Percentiles rank a stretch among this genome's conserved stretches.
phyloP scores from a whole-genome alignment of 495 filamentous ascomycete species.

The Poronia punctata region DNA sequence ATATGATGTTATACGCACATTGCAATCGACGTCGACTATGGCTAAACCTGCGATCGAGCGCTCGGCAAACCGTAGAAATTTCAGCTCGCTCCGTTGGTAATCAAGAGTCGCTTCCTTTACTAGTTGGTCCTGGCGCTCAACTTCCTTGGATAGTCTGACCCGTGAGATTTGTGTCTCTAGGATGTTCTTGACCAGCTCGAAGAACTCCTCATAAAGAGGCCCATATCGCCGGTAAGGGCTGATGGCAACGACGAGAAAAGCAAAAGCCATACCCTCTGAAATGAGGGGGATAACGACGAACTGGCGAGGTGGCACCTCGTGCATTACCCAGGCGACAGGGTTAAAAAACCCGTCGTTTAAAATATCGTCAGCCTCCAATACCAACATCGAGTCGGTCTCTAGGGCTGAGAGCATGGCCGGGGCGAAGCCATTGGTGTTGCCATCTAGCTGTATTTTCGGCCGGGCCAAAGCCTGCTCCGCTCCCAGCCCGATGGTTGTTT shows the following conservation, averaged over 20 bases:
- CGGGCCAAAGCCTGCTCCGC: slow-evolving; percentile 45
- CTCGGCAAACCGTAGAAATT: slow-evolving; percentile 17
- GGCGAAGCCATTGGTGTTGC: slow-evolving; percentile 48
- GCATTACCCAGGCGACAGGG: too few species aligned
- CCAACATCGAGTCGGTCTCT: slow-evolving; percentile 17
- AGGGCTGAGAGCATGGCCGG: slow-evolving; percentile 51
- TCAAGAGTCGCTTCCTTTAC: slow-evolving; percentile 14
- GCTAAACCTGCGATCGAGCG: slow-evolving; percentile 17
- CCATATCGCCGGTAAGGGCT: slow-evolving; percentile 38
- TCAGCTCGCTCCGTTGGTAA: slow-evolving; percentile 15
- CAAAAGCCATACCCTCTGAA: slow-evolving; percentile 28
- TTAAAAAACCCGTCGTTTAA: slow-evolving; percentile 32
- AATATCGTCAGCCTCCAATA: slow-evolving; percentile 14
- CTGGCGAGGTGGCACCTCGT: slow-evolving; percentile 25
- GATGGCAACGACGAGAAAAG: slow-evolving; percentile 38
- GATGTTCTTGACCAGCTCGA: slow-evolving; percentile 11
- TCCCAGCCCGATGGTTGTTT: slow-evolving; percentile 55
- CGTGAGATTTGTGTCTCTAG: slow-evolving; percentile 12
- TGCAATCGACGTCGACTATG: slow-evolving; percentile 11
- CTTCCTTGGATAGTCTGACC: slow-evolving; percentile 14
- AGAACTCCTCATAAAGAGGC: slow-evolving; percentile 25
- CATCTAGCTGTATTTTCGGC: slow-evolving; percentile 48
- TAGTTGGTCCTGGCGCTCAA: slow-evolving; percentile 14
- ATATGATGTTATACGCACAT: slow-evolving; percentile 3
- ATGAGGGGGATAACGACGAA: slow-evolving; percentile 31